Percentiles rank a stretch among this genome's conserved stretches.
Conservation (phyloP, 1,284 basidiomycete species). For the Ustilago trichophora region DNA sequence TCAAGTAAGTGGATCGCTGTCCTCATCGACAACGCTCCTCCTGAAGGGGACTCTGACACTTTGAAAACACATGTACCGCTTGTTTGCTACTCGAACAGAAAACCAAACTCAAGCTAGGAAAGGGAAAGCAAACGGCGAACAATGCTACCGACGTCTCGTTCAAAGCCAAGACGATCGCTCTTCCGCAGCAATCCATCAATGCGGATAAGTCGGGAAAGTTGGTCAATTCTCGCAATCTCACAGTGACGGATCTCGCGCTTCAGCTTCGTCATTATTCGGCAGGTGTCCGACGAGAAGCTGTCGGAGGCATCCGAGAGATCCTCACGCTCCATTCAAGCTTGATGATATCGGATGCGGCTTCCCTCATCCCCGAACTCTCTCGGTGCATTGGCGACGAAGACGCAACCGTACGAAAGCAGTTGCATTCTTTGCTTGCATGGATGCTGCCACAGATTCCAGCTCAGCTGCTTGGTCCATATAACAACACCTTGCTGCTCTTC, state of each 20-base stretch:
- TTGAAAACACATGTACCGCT: neutral
- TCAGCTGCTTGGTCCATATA: conserved; percentile 72
- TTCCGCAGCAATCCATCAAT: conserved; percentile 58
- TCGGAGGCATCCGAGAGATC: conserved; percentile 83
- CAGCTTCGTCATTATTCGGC: conserved; percentile 86
- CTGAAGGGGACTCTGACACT: too few relatives aligned
- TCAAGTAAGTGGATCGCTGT: conserved; percentile 29
- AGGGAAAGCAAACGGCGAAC: conserved; percentile 81
- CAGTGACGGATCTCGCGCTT: conserved; percentile 79
- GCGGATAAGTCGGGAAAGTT: conserved; percentile 50
- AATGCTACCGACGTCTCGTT: conserved; percentile 96
- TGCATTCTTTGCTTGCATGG: conserved; percentile 73
- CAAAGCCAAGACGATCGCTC: conserved; percentile 75
- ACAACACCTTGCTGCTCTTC: conserved; percentile 81
- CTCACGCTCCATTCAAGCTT: conserved; percentile 75
- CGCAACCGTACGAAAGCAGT: conserved; percentile 68
- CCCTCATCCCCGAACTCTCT: conserved; percentile 76
- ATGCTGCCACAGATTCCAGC: conserved; percentile 75
- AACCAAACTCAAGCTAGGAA: conserved; percentile 94
- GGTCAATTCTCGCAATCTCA: conserved; percentile 71
- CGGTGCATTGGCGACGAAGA: conserved; percentile 77
- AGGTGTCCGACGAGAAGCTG: conserved; percentile 79
- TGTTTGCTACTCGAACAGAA: conserved; percentile 72
- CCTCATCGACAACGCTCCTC: too few relatives aligned
- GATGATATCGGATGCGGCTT: conserved; percentile 72